Percentiles rank a stretch among this genome's conserved stretches.
Evolutionary conservation across 2,329 filamentous ascomycete species (phyloP).

Genomic region (Lachnum nothofagi): DNA sequence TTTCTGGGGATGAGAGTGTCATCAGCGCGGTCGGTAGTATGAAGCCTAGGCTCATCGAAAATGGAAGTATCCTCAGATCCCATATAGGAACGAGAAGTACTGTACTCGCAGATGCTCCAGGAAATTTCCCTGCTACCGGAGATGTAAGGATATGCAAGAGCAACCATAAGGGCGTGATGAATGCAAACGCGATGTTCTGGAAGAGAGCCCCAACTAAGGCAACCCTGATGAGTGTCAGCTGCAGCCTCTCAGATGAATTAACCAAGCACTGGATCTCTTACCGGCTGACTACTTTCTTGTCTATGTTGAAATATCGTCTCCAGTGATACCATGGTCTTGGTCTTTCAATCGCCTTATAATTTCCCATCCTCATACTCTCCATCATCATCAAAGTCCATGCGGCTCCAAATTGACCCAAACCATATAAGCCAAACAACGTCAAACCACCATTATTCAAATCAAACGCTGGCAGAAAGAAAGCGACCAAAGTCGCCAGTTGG

Average conservation of each 20-base stretch:
- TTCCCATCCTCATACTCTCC: conserved; percentile 42
- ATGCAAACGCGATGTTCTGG: conserved; percentile 41
- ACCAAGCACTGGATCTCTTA: conserved; percentile 28
- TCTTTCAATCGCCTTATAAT: too few species aligned
- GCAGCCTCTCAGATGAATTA: background rate
- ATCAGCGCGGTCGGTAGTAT: conserved; percentile 41
- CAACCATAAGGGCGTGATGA: conserved; percentile 40
- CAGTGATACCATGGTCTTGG: too few species aligned
- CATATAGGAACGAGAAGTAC: conserved; percentile 27
- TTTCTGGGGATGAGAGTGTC: conserved; percentile 37
- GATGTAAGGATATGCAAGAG: conserved; percentile 41
- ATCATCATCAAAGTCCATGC: conserved; percentile 34
- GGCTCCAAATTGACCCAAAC: conserved; percentile 28
- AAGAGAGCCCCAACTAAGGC: conserved; percentile 38
- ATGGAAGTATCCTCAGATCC: conserved; percentile 34
- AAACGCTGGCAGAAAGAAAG: conserved; percentile 26
- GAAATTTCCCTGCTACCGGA: conserved; percentile 31
- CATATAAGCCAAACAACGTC: conserved; percentile 21
- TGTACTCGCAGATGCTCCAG: conserved; percentile 32
- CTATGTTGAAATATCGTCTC: too few species aligned
- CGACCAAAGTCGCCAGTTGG: conserved; percentile 21
- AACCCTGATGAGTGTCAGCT: conserved; percentile 23
- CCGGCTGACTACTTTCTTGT: conserved; percentile 38
- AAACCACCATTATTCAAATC: conserved; percentile 15
- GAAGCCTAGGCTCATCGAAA: conserved; percentile 40